Evolutionary conservation across 495 filamentous ascomycete genomes (phyloP), one percentile per base, ranked within the genome.

Genomic region (Xylaria grammica): DNA sequence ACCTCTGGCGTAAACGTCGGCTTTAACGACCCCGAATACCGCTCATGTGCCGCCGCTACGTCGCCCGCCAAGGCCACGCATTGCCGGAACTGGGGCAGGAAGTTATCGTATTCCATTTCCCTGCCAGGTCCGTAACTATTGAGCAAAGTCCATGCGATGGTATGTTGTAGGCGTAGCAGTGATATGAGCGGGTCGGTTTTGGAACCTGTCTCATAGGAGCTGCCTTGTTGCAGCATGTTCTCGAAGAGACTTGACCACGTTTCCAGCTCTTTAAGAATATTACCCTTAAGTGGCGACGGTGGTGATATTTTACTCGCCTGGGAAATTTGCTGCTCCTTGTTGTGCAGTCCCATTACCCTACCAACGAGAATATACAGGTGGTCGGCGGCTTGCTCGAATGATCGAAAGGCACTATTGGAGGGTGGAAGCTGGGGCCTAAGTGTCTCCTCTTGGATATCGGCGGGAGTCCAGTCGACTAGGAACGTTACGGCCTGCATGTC

Each of bases 141-240:
- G 27, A 75, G 69, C 10, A 75, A 65, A 45, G 66, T 72, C 64
- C 67, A 72, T 62, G 60, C 50, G 55, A 67, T 63, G 10, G 67
- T 75, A 66, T 75, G 61, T 63, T 75, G 74, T 58, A 75, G 59
- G 27, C 56, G 63, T 42, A 69, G 52, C 63, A 69, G 49, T 40
- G 48, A 26, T 24, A 60, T 50, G 24, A 30, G 53, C 13, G 15
- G 26, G 38, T 58, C 15, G 11, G 27, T 30, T n/a, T 34, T 40
- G 20, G 52, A n/a, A 10, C 60, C 19, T 17, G 46, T 15, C 4
- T 55, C 22, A 30, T 29, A n/a, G 48, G 24, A 44, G 22, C 26
- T 46, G n/a, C n/a, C 27, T 26, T 48, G 40, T 29, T 24, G 56
- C 19, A 66, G 58, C 52, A 66, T 52, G 36, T 61, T 60, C 11